Conservation (phyloP, 1,139 yeast genomes). For the Candida sanyaensis region DNA sequence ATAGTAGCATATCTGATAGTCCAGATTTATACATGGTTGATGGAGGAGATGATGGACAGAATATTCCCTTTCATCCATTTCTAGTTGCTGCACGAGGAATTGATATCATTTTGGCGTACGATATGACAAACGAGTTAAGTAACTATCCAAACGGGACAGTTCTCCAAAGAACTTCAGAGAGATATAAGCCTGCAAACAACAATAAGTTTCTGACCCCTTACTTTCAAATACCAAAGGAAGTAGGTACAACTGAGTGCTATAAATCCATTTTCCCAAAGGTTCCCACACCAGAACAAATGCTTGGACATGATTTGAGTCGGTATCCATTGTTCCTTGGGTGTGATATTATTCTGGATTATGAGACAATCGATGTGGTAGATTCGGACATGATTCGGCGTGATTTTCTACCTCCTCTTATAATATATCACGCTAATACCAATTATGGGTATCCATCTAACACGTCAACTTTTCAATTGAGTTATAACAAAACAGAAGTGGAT, state of each 20-base stretch:
- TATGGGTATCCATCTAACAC: slow-evolving; percentile 50
- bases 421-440: slow-evolving; percentile 51
- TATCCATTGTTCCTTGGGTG: slow-evolving; percentile 62
- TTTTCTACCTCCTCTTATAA: slow-evolving; percentile 53
- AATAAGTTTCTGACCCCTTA: slow-evolving; percentile 17
- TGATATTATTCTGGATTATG: slow-evolving; percentile 36
- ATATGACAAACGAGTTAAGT: slow-evolving; percentile 38
- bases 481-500: slow-evolving; percentile 39
- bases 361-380: slow-evolving; percentile 10
- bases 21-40: slow-evolving; percentile 37
- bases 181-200: slow-evolving; percentile 24
- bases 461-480: slow-evolving; percentile 61
- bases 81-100: slow-evolving; percentile 28
- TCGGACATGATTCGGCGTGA: slow-evolving; percentile 1
- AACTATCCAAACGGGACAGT: slow-evolving; percentile 45
- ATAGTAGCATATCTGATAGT: slow-evolving; percentile 14
- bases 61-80: slow-evolving; percentile 43
- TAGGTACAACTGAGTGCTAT: not conserved
- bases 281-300: slow-evolving; percentile 34
- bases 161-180: slow-evolving; percentile 18
- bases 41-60: slow-evolving; percentile 50
- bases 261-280: slow-evolving; percentile 37
- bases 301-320: slow-evolving; percentile 26
- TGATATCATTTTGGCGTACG: slow-evolving; percentile 39
- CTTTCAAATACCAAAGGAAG: slow-evolving; percentile 15